These are phyloP conservation scores for Fusarium sp. DNA, from an alignment of 2,329 filamentous ascomycete genomes.

Conservation along the genomic window DNA sequence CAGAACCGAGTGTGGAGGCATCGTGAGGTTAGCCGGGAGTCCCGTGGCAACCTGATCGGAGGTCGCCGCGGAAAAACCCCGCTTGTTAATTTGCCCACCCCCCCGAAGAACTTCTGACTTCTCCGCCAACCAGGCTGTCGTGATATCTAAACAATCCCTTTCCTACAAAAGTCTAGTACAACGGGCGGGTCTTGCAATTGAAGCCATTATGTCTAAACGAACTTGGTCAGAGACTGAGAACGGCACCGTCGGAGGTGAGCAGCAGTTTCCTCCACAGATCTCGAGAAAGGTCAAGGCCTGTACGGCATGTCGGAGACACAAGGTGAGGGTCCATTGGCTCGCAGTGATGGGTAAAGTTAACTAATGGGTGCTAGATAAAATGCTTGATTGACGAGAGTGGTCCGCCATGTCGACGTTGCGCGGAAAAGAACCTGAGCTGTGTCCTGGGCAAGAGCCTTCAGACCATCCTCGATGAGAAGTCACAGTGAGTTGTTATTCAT, in stretches of 20 bases:
- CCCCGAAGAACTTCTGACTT: background rate
- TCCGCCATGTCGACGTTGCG: slow-evolving; percentile 50
- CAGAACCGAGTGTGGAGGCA: background rate
- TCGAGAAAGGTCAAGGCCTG: slow-evolving; percentile 52
- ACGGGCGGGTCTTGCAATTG: background rate
- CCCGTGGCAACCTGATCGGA: slow-evolving; percentile 1
- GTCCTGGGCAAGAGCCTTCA: slow-evolving; percentile 52
- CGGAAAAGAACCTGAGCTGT: slow-evolving; percentile 47
- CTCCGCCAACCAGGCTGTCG: slow-evolving; percentile 22
- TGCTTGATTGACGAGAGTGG: slow-evolving; percentile 51
- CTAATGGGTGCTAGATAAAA: slow-evolving; percentile 44
- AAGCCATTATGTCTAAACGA: slow-evolving; percentile 21
- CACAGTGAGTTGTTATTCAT: slow-evolving; percentile 41
- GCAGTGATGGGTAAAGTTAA: background rate
- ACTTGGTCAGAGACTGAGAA: slow-evolving; percentile 28
- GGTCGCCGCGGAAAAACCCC: slow-evolving; percentile 26
- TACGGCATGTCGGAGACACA: slow-evolving; percentile 51
- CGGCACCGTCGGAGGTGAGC: background rate
- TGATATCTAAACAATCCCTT: slow-evolving; percentile 17
- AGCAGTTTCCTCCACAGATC: slow-evolving; percentile 36
- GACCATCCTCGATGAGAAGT: slow-evolving; percentile 51
- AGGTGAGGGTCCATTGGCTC: slow-evolving; percentile 34
- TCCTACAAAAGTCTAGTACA: background rate
- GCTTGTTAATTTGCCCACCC: slow-evolving; percentile 12
- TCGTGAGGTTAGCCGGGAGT: slow-evolving; percentile 1